Evolutionary conservation across 768 basidiomycete genomes (phyloP).

Genomic region (Antrodiella citrinella): DNA sequence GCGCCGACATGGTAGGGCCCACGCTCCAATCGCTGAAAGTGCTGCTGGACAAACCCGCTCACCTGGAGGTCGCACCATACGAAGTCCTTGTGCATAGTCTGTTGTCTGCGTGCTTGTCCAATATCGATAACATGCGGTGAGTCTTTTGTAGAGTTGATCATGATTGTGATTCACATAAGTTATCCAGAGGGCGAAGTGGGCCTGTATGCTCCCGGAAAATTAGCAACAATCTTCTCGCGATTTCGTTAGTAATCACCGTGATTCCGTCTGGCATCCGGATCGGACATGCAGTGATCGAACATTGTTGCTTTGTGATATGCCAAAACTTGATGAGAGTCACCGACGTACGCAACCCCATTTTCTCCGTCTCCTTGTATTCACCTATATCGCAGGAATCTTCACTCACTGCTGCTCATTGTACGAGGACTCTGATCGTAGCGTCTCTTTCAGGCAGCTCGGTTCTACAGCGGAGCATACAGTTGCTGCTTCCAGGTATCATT

Average conservation of each 20-base stretch:
- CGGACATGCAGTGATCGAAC: constrained; percentile 71
- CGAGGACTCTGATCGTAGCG: constrained; percentile 73
- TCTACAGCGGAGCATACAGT: constrained; percentile 62
- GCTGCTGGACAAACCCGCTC: constrained; percentile 43
- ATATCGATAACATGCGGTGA: constrained; percentile 90
- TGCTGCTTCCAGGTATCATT: constrained; percentile 77
- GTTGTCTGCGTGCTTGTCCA: constrained; percentile 76
- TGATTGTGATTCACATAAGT: constrained; percentile 5
- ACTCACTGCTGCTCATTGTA: constrained; percentile 84
- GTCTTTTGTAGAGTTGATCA: constrained; percentile 16
- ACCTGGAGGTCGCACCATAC: constrained; percentile 43
- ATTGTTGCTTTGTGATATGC: constrained; percentile 75
- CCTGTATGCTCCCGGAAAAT: constrained; percentile 70
- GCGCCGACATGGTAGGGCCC: constrained; percentile 72
- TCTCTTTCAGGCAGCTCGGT: constrained; percentile 56
- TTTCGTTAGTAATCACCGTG: constrained; percentile 78
- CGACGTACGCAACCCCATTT: constrained; percentile 44
- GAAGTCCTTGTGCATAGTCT: constrained; percentile 65
- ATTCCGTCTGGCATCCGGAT: constrained; percentile 60
- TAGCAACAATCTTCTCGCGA: constrained; percentile 83
- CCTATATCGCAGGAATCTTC: constrained; percentile 44
- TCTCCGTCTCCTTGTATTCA: neutral
- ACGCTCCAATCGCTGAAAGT: constrained; percentile 69
- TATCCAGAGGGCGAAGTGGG: constrained; percentile 71
- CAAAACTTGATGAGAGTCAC: constrained; percentile 69